phyloP scores from a whole-genome alignment of 805 yeast genomes.

The Candida anglica region DNA sequence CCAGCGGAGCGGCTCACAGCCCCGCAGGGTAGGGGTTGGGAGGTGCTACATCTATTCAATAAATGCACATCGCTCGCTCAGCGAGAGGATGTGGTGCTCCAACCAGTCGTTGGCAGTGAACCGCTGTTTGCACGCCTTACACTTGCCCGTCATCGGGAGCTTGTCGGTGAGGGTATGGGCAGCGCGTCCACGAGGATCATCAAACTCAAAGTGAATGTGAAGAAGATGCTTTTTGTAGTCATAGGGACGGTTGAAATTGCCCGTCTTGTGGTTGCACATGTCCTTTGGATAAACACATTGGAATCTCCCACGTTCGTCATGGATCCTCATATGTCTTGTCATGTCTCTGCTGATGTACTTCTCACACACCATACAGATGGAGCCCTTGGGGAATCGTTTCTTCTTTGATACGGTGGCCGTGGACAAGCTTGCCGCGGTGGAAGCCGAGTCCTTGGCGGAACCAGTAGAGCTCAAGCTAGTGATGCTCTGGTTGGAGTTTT shows the following conservation, averaged over 20 bases:
- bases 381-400: slow-evolving; percentile 30
- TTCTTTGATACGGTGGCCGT: slow-evolving; percentile 11
- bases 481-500: slow-evolving; percentile 1
- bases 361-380: slow-evolving; percentile 36
- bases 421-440: no score
- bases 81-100: slow-evolving; percentile 46
- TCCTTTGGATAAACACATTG: slow-evolving; percentile 38
- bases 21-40: no score
- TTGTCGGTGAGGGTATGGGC: slow-evolving; percentile 40
- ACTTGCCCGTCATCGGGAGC: slow-evolving; percentile 32
- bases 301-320: slow-evolving; percentile 40
- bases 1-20: no score
- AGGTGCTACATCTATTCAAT: no score
- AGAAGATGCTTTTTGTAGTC: slow-evolving; percentile 43
- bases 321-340: slow-evolving; percentile 40
- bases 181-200: slow-evolving; percentile 35
- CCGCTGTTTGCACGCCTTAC: slow-evolving; percentile 46
- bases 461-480: slow-evolving; percentile 10
- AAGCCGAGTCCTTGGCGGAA: slow-evolving; percentile 6
- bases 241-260: slow-evolving; percentile 41
- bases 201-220: slow-evolving; percentile 39
- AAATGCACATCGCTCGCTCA: slow-evolving; percentile 16
- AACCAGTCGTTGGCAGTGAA: slow-evolving; percentile 55
- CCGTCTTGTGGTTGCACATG: slow-evolving; percentile 38
- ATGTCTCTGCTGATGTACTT: slow-evolving; percentile 38